These are phyloP conservation scores for Apiospora marii DNA, from an alignment of 2,329 filamentous ascomycete species.

Conservation along the genomic window DNA sequence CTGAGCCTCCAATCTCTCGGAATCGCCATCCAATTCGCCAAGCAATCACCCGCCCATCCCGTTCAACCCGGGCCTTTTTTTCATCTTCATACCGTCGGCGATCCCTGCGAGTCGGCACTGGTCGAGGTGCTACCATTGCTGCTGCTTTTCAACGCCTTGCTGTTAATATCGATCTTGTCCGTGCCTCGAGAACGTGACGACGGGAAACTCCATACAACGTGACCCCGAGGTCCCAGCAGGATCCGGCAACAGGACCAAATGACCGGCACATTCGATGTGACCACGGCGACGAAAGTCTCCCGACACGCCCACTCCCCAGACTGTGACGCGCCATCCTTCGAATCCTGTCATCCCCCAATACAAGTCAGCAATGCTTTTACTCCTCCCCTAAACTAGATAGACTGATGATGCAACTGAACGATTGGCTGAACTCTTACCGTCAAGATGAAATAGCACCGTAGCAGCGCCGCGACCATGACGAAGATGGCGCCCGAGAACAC, in stretches of 20 bases:
- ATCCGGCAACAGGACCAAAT: conserved; percentile 21
- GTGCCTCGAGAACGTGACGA: background rate
- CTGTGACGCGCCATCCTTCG: conserved; percentile 21
- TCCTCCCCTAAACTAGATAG: background rate
- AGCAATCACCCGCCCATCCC: background rate
- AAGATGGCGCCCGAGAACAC: conserved; percentile 28
- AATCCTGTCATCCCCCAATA: conserved; percentile 16
- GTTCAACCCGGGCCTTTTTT: background rate
- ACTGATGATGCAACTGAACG: background rate
- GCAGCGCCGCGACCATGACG: conserved; percentile 27
- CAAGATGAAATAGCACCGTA: conserved; percentile 27
- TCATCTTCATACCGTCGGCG: background rate
- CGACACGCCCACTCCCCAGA: conserved; percentile 26
- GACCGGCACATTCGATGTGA: conserved; percentile 27
- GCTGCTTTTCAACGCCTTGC: too few relatives aligned
- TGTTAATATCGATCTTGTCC: background rate
- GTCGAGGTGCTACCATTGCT: background rate
- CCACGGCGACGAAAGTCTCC: conserved; percentile 27
- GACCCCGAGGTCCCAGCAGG: conserved; percentile 12
- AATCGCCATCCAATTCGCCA: background rate
- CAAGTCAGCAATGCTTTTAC: conserved; percentile 4
- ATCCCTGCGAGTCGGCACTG: background rate
- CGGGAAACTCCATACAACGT: conserved; percentile 34
- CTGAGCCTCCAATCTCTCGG: background rate
- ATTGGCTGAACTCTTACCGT: conserved; percentile 17